Evolutionary conservation across 2,329 filamentous ascomycete genomes (phyloP).

Genomic region (Xylariaceae sp.): DNA sequence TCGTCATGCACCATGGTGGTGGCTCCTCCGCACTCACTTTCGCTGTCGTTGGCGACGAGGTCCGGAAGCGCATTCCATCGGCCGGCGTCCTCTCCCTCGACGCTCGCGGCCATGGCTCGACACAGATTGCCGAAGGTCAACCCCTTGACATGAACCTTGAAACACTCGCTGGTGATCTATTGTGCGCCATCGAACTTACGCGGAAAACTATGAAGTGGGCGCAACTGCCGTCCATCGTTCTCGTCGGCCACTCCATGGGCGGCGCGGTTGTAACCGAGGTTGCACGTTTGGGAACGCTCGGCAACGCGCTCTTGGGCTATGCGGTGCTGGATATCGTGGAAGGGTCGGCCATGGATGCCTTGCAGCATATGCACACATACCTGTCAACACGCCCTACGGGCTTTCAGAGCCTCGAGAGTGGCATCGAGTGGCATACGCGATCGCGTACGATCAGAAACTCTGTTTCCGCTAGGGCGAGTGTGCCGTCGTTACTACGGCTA

Average conservation of each 20-base stretch:
- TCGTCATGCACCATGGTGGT: slow-evolving; percentile 92
- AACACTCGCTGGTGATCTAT: slow-evolving; percentile 70
- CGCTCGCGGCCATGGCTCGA: slow-evolving; percentile 81
- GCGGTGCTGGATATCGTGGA: slow-evolving; percentile 94
- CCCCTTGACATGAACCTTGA: slow-evolving; percentile 66
- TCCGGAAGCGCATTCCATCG: slow-evolving; percentile 71
- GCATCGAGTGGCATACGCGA: slow-evolving; percentile 91
- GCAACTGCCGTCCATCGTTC: slow-evolving; percentile 68
- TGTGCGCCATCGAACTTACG: slow-evolving; percentile 66
- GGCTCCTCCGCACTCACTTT: slow-evolving; percentile 93
- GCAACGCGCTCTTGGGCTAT: slow-evolving; percentile 72
- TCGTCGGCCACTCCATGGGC: slow-evolving; percentile 90
- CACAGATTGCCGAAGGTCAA: slow-evolving; percentile 45
- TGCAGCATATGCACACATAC: slow-evolving; percentile 92
- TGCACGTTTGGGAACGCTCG: slow-evolving; percentile 65
- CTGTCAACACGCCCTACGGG: slow-evolving; percentile 74
- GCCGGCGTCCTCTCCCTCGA: slow-evolving; percentile 84
- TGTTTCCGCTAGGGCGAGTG: slow-evolving; percentile 80
- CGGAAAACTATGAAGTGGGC: slow-evolving; percentile 69
- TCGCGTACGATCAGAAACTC: slow-evolving; percentile 83
- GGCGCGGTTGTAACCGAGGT: slow-evolving; percentile 87
- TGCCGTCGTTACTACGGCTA: slow-evolving; percentile 69
- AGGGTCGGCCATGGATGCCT: slow-evolving; percentile 89
- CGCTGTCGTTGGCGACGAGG: slow-evolving; percentile 73
- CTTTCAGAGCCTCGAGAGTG: slow-evolving; percentile 74